Evolutionary conservation across 257 asterid genomes (phyloP).

Genomic region (Gentiana dahurica): DNA sequence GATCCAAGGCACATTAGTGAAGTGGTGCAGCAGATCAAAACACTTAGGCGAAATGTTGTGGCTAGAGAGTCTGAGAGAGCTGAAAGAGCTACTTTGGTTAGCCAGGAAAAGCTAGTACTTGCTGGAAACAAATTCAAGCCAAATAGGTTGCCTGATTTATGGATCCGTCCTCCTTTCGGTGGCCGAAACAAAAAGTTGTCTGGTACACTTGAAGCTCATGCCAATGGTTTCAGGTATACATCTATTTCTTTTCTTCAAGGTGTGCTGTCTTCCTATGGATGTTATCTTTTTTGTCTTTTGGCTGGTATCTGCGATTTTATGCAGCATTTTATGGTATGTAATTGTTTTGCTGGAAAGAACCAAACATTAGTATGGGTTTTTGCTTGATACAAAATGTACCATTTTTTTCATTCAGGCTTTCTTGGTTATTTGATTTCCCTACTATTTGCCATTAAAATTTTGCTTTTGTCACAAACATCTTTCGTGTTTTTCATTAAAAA

Average conservation of each 20-base stretch:
- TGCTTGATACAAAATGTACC: too few relatives aligned
- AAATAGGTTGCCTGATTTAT: slow-evolving; percentile 43
- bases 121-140: slow-evolving; percentile 60
- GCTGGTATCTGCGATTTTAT: not conserved
- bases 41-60: slow-evolving; percentile 50
- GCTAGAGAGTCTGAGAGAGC: slow-evolving; percentile 76
- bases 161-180: slow-evolving; percentile 73
- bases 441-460: too few relatives aligned
- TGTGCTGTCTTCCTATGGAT: not conserved
- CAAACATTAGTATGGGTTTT: too few relatives aligned
- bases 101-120: slow-evolving; percentile 53
- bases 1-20: slow-evolving; percentile 63
- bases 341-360: too few relatives aligned
- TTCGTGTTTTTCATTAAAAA: too few relatives aligned
- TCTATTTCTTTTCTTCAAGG: not conserved
- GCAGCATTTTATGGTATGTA: not conserved
- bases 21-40: slow-evolving; percentile 51
- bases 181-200: slow-evolving; percentile 52
- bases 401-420: too few relatives aligned
- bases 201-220: slow-evolving; percentile 64
- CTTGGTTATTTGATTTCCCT: too few relatives aligned
- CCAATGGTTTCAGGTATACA: slow-evolving; percentile 46
- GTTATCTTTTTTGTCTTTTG: not conserved
- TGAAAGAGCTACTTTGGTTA: slow-evolving; percentile 67
- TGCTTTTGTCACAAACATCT: too few relatives aligned